Conservation (phyloP, 352 stramenopile species). For the Phytophthora pini region DNA sequence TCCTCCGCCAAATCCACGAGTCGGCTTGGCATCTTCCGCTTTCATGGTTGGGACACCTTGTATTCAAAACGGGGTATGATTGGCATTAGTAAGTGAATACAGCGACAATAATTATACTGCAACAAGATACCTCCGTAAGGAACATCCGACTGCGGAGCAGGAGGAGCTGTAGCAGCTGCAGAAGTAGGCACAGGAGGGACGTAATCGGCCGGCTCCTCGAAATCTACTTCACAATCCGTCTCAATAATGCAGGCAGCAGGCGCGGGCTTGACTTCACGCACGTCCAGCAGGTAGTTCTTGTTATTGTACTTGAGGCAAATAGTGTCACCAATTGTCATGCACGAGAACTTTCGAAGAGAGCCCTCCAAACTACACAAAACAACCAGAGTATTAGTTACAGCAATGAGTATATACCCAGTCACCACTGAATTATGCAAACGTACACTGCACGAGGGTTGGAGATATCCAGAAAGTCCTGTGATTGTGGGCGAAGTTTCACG, state of each 20-base stretch:
- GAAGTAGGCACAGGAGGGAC: conserved; percentile 52
- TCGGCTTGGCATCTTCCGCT: conserved; percentile 44
- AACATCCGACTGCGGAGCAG: conserved; percentile 48
- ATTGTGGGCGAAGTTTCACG: conserved; percentile 99
- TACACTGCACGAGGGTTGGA: conserved; percentile 98
- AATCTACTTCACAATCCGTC: conserved; percentile 99
- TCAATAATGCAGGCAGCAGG: conserved; percentile 99
- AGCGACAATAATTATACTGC: not conserved
- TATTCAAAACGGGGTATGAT: not conserved
- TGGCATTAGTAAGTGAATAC: conserved; percentile 2
- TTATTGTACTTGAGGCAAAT: conserved; percentile 99
- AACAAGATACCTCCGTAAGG: conserved; percentile 65
- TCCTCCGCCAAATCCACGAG: conserved; percentile 54
- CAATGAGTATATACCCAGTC: not conserved
- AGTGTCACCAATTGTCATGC: conserved; percentile 98
- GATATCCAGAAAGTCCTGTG: conserved; percentile 99
- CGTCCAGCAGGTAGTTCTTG: conserved; percentile 98
- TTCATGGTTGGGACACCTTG: conserved; percentile 77
- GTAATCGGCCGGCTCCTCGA: conserved; percentile 95
- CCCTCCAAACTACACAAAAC: conserved; percentile 63
- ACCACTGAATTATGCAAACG: conserved; percentile 43
- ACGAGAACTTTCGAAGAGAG: conserved; percentile 93
- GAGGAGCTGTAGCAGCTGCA: conserved; percentile 22
- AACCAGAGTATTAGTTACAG: conserved; percentile 6
- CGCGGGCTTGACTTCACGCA: conserved; percentile 96